These are phyloP conservation scores for Beauveria asiatica DNA, from an alignment of 2,329 filamentous ascomycete genomes.

Conservation along the genomic window DNA sequence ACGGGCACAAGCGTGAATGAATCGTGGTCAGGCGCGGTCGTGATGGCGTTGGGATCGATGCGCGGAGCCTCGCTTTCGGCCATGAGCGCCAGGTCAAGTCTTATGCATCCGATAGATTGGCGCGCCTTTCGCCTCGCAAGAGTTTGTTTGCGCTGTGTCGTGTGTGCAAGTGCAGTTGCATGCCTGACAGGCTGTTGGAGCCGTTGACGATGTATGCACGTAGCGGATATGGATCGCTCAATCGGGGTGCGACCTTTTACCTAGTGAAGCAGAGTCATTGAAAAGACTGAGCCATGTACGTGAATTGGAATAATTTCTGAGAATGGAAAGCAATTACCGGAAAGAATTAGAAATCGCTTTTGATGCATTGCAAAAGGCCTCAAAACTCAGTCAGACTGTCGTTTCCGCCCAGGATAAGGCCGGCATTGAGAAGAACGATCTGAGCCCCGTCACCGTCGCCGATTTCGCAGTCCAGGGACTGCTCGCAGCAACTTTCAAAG, in stretches of 20 bases:
- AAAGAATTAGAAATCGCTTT: slow-evolving; percentile 36
- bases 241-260: slow-evolving; percentile 1
- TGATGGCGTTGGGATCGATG: slow-evolving; percentile 22
- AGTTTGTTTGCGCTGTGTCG: neutral
- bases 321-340: slow-evolving; percentile 35
- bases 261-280: neutral
- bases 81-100: slow-evolving; percentile 12
- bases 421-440: slow-evolving; percentile 43
- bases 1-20: slow-evolving; percentile 28
- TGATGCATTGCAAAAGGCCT: slow-evolving; percentile 34
- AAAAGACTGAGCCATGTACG: neutral
- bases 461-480: slow-evolving; percentile 53
- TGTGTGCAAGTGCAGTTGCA: neutral
- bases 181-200: neutral
- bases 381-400: slow-evolving; percentile 41
- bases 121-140: no score
- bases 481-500: slow-evolving; percentile 40
- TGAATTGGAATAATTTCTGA: neutral
- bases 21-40: slow-evolving; percentile 15
- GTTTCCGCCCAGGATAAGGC: slow-evolving; percentile 40
- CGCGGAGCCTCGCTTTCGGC: slow-evolving; percentile 11
- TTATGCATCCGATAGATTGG: neutral
- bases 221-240: neutral
- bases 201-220: neutral
- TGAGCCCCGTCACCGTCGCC: slow-evolving; percentile 49